Conservation (phyloP, 2,329 filamentous ascomycete species). For the Tothia fuscella region DNA sequence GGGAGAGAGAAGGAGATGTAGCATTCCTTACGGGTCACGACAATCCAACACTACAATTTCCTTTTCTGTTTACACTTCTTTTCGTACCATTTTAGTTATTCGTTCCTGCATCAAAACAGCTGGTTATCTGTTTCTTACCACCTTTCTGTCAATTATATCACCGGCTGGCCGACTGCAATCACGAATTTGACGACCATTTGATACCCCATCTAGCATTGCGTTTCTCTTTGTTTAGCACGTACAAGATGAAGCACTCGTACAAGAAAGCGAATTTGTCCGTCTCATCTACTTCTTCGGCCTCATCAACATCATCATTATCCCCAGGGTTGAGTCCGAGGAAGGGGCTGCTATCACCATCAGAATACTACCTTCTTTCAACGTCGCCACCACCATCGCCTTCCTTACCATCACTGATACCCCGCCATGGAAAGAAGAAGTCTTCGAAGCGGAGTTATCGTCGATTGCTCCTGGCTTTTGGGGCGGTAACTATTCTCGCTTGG, state of each 20-base stretch:
- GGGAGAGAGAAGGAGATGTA: too few relatives aligned
- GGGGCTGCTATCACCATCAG: neutral
- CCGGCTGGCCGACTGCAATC: too few relatives aligned
- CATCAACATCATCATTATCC: slow-evolving; percentile 6
- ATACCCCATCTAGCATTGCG: slow-evolving; percentile 3
- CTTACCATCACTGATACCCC: slow-evolving; percentile 54
- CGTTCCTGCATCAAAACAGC: too few relatives aligned
- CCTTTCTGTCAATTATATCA: too few relatives aligned
- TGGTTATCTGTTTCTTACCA: too few relatives aligned
- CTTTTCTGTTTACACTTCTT: too few relatives aligned
- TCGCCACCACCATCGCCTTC: slow-evolving; percentile 58
- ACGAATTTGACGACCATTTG: too few relatives aligned
- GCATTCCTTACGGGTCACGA: too few relatives aligned
- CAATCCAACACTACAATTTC: too few relatives aligned
- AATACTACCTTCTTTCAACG: neutral
- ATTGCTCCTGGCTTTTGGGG: slow-evolving; percentile 41
- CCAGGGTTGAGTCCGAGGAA: slow-evolving; percentile 8
- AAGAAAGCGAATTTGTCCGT: slow-evolving; percentile 7
- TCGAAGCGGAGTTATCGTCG: slow-evolving; percentile 47
- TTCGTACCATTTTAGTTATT: too few relatives aligned
- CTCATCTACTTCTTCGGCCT: slow-evolving; percentile 7
- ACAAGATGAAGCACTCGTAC: slow-evolving; percentile 3
- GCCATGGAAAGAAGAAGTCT: slow-evolving; percentile 50
- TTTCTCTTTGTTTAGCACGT: neutral
- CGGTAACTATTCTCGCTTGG: slow-evolving; percentile 42